Conservation (phyloP, 257 asterid species). For the Ehretia macrophylla region DNA sequence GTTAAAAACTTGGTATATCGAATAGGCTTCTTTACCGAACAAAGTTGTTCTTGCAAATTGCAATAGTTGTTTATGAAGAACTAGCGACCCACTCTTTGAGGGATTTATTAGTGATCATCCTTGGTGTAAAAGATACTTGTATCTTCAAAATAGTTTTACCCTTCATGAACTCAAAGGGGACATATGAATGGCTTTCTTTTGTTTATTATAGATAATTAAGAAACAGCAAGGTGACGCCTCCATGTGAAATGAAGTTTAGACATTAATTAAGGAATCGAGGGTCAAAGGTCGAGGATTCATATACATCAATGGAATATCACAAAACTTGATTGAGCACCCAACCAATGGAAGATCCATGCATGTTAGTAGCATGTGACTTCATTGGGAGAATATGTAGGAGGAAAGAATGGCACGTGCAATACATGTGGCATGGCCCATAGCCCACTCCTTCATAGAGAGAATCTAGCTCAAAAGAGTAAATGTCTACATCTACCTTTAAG, state of each 20-base stretch:
- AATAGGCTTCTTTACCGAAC: no score
- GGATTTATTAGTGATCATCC: no score
- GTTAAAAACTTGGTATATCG: no score
- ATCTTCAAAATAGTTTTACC: no score
- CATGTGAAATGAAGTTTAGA: neutral
- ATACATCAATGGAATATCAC: neutral
- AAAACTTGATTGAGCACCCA: constrained; percentile 5
- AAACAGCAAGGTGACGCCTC: neutral
- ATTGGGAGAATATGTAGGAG: constrained; percentile 12
- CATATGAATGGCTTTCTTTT: neutral
- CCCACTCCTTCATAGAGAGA: constrained; percentile 41
- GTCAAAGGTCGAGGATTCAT: constrained; percentile 9
- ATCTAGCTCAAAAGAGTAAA: constrained; percentile 23
- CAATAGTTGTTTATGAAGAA: no score
- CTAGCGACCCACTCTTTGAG: no score
- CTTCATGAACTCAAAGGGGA: neutral
- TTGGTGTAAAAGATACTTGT: no score
- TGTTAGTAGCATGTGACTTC: constrained; percentile 8
- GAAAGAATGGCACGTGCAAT: constrained; percentile 52
- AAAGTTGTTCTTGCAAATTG: no score
- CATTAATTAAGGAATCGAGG: constrained; percentile 1
- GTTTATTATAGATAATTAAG: neutral
- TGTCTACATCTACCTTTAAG: constrained; percentile 17
- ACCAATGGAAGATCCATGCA: constrained; percentile 28
- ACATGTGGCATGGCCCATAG: constrained; percentile 63